Conservation (phyloP, 192 early-diverging fungal genomes). For the Coemansia sp. region DNA sequence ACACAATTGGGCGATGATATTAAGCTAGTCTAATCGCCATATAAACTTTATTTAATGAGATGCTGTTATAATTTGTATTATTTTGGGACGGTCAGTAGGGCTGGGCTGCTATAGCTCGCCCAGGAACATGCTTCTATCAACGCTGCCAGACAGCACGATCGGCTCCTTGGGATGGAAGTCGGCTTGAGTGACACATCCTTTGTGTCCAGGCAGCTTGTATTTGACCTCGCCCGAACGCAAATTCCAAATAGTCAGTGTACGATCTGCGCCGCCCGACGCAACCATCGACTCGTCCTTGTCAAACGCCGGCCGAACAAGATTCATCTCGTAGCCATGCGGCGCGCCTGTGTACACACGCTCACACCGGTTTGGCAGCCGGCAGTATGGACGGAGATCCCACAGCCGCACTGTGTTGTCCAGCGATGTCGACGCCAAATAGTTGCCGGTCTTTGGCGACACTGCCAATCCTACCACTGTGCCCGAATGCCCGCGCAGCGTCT, state of each 20-base stretch:
- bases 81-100: too few relatives aligned
- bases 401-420: slow-evolving; percentile 95
- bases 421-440: slow-evolving; percentile 76
- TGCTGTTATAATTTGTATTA: too few relatives aligned
- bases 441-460: slow-evolving; percentile 78
- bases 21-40: not conserved
- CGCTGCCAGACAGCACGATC: slow-evolving; percentile 80
- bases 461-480: slow-evolving; percentile 88
- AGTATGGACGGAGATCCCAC: slow-evolving; percentile 94
- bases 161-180: slow-evolving; percentile 91
- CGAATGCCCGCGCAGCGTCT: slow-evolving; percentile 76
- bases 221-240: slow-evolving; percentile 71
- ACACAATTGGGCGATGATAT: not conserved
- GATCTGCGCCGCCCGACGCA: slow-evolving; percentile 82
- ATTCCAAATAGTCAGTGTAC: slow-evolving; percentile 91
- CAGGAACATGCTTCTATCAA: slow-evolving; percentile 85
- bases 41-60: too few relatives aligned
- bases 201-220: slow-evolving; percentile 95
- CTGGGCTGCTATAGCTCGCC: slow-evolving; percentile 64
- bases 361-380: slow-evolving; percentile 65
- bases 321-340: slow-evolving; percentile 94
- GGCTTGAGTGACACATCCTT: slow-evolving; percentile 89
- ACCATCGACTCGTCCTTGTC: slow-evolving; percentile 81
- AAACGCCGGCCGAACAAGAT: slow-evolving; percentile 88
- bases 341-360: slow-evolving; percentile 80